A percentile compares a stretch with the other conserved stretches of the same genome.
Conservation (phyloP, 2,329 filamentous ascomycete genomes). For the Fusarium mundagurra region DNA sequence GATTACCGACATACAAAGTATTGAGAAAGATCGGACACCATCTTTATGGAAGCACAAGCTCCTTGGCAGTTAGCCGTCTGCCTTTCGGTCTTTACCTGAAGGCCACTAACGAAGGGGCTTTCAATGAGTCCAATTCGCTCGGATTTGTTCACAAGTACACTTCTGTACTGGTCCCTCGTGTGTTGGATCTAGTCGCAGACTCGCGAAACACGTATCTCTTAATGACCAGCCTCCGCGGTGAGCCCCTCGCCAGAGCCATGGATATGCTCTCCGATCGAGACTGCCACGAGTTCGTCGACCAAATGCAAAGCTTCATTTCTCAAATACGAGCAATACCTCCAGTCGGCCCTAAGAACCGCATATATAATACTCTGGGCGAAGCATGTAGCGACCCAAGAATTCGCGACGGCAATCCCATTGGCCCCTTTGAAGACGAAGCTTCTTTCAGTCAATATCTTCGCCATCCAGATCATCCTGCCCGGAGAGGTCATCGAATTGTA, state of each 20-base stretch:
- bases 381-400: conserved; percentile 44
- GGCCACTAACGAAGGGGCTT: neutral
- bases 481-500: conserved; percentile 36
- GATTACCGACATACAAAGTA: neutral
- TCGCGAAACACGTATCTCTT: conserved; percentile 28
- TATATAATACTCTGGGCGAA: conserved; percentile 46
- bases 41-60: neutral
- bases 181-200: conserved; percentile 42
- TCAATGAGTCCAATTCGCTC: conserved; percentile 46
- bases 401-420: conserved; percentile 26
- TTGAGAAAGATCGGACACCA: neutral
- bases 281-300: conserved; percentile 28
- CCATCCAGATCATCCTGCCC: conserved; percentile 44
- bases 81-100: conserved; percentile 49
- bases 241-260: conserved; percentile 10
- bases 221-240: neutral
- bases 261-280: conserved; percentile 41
- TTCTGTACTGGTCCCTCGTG: conserved; percentile 38
- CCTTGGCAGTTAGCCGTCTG: conserved; percentile 33
- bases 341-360: conserved; percentile 17
- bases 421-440: conserved; percentile 46
- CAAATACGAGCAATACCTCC: conserved; percentile 44
- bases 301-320: conserved; percentile 37
- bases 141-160: conserved; percentile 39
- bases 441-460: conserved; percentile 46